Conservation (phyloP, 2,329 filamentous ascomycete genomes). For the Alternaria angustiovoidea region DNA sequence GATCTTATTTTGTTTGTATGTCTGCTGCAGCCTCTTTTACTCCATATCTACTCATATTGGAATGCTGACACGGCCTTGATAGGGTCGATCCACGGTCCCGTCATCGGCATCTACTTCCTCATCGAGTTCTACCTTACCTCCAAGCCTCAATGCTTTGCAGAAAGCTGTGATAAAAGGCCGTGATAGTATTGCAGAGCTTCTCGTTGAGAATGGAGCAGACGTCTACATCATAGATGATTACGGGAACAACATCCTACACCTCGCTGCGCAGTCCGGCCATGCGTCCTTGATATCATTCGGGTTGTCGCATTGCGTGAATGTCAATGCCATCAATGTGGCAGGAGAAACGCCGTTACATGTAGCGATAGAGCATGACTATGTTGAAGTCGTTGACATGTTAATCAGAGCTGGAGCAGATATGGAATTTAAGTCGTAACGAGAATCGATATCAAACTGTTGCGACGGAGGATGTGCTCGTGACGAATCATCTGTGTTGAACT, state of each 20-base stretch:
- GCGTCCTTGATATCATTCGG: slow-evolving; percentile 2
- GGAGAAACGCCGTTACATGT: slow-evolving; percentile 14
- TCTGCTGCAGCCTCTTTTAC: neutral
- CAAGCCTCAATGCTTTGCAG: slow-evolving; percentile 9
- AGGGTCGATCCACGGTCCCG: neutral
- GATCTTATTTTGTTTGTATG: neutral
- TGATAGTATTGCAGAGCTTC: slow-evolving; percentile 4
- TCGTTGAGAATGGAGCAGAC: slow-evolving; percentile 7
- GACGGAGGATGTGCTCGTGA: neutral
- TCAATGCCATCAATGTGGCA: slow-evolving; percentile 9
- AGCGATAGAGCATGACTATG: slow-evolving; percentile 9
- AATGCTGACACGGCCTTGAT: neutral
- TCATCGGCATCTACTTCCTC: neutral
- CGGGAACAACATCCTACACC: slow-evolving; percentile 9
- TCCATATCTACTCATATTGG: neutral
- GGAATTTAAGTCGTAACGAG: neutral
- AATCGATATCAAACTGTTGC: neutral
- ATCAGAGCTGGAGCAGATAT: slow-evolving; percentile 10
- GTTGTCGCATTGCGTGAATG: neutral
- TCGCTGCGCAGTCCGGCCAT: neutral
- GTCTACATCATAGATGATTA: neutral
- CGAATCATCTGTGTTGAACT: neutral
- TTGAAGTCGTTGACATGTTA: slow-evolving; percentile 8
- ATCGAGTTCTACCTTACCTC: neutral
- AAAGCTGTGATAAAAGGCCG: slow-evolving; percentile 1